Evolutionary conservation across 2,329 filamentous ascomycete species (phyloP).

Genomic region (Penicillium verrucosum): DNA sequence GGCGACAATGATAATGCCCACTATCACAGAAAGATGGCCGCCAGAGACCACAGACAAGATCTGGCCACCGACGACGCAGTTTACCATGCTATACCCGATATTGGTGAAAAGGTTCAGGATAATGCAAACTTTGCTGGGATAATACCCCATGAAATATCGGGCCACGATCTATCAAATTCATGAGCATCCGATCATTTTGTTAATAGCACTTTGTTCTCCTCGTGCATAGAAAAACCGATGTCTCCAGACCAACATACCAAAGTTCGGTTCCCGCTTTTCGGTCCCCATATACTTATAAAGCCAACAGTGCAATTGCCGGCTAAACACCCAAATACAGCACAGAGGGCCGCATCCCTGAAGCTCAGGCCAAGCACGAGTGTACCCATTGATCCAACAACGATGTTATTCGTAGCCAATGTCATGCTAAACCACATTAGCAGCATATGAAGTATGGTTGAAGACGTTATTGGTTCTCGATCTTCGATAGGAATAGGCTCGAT

Average conservation of each 20-base stretch:
- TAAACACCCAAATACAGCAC: slow-evolving; percentile 38
- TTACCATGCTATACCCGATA: slow-evolving; percentile 44
- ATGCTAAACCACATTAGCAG: slow-evolving; percentile 41
- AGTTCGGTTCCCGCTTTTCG: slow-evolving; percentile 42
- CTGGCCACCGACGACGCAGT: slow-evolving; percentile 44
- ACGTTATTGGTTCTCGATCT: slow-evolving; percentile 26
- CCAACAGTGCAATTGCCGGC: slow-evolving; percentile 35
- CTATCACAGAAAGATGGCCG: slow-evolving; percentile 37
- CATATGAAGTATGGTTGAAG: slow-evolving; percentile 30
- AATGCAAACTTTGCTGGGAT: slow-evolving; percentile 41
- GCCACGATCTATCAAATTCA: slow-evolving; percentile 34
- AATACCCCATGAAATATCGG: slow-evolving; percentile 46
- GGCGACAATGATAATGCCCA: slow-evolving; percentile 40
- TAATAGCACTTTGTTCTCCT: background rate
- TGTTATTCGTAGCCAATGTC: slow-evolving; percentile 41
- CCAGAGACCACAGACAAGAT: slow-evolving; percentile 43
- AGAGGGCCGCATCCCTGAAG: slow-evolving; percentile 41
- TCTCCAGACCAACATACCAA: slow-evolving; percentile 29
- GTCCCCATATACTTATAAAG: slow-evolving; percentile 44
- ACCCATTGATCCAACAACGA: slow-evolving; percentile 43
- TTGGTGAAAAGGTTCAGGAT: slow-evolving; percentile 44
- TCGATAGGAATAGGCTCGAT: slow-evolving; percentile 30
- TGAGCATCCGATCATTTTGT: slow-evolving; percentile 6
- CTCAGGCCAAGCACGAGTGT: slow-evolving; percentile 40
- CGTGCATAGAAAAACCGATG: background rate